Base-by-base conservation (phyloP, 176 grass and related monocot species). In the Ananas comosus region DNA sequence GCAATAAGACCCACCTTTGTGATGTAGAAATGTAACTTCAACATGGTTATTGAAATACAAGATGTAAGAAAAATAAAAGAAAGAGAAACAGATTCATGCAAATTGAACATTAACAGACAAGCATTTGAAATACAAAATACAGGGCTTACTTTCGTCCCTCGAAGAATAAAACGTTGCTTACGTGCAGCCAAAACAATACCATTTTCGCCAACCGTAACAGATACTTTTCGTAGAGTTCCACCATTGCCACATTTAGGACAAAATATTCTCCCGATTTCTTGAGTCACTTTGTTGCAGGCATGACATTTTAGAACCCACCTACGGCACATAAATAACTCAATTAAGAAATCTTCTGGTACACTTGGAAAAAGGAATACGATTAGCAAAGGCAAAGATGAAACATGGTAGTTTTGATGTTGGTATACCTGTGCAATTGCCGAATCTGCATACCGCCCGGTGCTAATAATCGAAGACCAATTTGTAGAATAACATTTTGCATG, bases 221-320 rank as follows among this genome's bases (percentile, higher is more conserved):
- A 99, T 63, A 93, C 94, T 74, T 99, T 99, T 42, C 94, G 64
- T 66, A 99, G 86, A 48, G 94, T 99, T 14, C 94, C 94, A 49
- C 94, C 94, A 50, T 93, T 99, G 54, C 94, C 94, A 85, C 94
- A 99, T 58, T 99, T 93, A 13, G 94, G 94, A 56, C 94, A 99
- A 67, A 99, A 99, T 81, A 99, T 93, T 71, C 88, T 89, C 2
- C 94, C 94, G 68, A 93, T 87, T 85, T 93, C 94, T 86, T 99
- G 94, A 14, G 94, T 99, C 69, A 99, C 85, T 49, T 93, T 93
- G 65, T 73, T 85, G 73, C 94, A 99, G 72, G 94, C 94, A 86
- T 99, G 94, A 13, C 94, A 99, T 84, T 88, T 93, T 85, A 99
- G 56, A 42, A 99, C 87, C 94, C 94, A 99, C 64, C 94, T 99